Evolutionary conservation across 2,329 filamentous ascomycete species (phyloP), one percentile per base, ranked within the genome.

Genomic region (Dendryphion nanum): DNA sequence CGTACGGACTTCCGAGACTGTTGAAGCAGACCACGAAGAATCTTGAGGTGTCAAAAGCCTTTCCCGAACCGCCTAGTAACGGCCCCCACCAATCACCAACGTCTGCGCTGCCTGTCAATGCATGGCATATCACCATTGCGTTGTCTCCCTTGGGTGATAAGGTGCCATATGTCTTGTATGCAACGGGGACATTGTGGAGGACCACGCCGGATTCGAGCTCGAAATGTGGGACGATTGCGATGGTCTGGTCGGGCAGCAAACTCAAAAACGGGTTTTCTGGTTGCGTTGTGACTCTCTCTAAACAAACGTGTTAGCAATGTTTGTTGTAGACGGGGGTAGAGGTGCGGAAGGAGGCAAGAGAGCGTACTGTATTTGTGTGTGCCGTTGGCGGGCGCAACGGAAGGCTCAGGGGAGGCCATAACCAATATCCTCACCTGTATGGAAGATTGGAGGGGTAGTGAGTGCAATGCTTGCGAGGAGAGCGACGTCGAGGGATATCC

Each of bases 1-100:
- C 88, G 57, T 94, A 94, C 0, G 88, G 88, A 55, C 86, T 91
- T 31, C 88, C 88, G 33, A 90, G 66, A 61, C 86, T 89, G 70
- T 93, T 93, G 74, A 91, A 83, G 66, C 87, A 93, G 33, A 93
- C 79, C 41, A 93, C 76, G 63, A 90, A 94, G 74, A 93, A 94
- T 45, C 85, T 76, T 15, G 85, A 87, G 32, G 81, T 83, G 62
- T 94, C 88, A 58, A 93, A 91, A 2, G 85, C 85, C 49, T 84
- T 80, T 1, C 86, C 87, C 35, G 85, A 78, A 0, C 86, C 86
- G 21, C 86, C 86, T 2, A 93, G 75, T 14, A 93, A 71, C 23
- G 87, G 87, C 1, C 87, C 87, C 88, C 88, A 93, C 88, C 88
- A 94, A 65, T 93, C 88, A 50, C 80, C 76, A 18, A 91, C 87